Percentiles rank a stretch among this genome's conserved stretches.
phyloP scores from a whole-genome alignment of 345 rosid species.

The Excoecaria agallocha region DNA sequence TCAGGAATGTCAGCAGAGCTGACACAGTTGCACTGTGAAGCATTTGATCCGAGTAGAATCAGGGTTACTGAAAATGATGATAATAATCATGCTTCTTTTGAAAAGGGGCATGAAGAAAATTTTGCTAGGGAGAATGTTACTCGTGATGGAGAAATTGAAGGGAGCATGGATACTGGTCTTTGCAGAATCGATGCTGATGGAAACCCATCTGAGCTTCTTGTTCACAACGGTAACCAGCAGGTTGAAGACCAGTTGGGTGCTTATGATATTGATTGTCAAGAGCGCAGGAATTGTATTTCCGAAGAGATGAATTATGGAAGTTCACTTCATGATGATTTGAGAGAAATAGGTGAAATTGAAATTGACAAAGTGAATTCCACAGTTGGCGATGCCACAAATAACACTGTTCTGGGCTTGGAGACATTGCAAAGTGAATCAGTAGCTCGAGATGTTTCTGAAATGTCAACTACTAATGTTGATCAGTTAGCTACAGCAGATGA shows the following conservation, averaged over 20 bases:
- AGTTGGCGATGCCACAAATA: conserved; percentile 44
- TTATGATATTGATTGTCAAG: conserved; percentile 20
- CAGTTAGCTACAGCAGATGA: background rate
- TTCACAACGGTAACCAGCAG: conserved; percentile 26
- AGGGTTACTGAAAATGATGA: conserved; percentile 45
- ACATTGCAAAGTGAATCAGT: conserved; percentile 5
- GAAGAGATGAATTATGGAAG: conserved; percentile 19
- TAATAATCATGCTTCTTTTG: conserved; percentile 35
- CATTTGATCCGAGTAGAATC: conserved; percentile 61
- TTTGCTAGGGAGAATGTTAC: conserved; percentile 30
- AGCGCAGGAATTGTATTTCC: conserved; percentile 26
- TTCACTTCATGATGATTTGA: conserved; percentile 40
- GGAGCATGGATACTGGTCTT: conserved; percentile 21
- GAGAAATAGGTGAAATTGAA: conserved; percentile 45
- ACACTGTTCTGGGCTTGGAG: conserved; percentile 23
- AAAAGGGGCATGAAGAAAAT: conserved; percentile 41
- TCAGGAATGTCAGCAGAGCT: conserved; percentile 91
- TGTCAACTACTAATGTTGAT: conserved; percentile 1
- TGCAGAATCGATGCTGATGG: conserved; percentile 29
- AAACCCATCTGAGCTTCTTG: conserved; percentile 28
- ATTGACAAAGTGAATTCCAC: conserved; percentile 33
- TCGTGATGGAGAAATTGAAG: conserved; percentile 41
- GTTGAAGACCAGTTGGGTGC: conserved; percentile 20
- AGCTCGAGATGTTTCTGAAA: conserved; percentile 8
- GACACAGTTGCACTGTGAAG: conserved; percentile 50